Conservation (phyloP, 495 filamentous ascomycete species). For the Hyphodiscus hymeniophilus region DNA sequence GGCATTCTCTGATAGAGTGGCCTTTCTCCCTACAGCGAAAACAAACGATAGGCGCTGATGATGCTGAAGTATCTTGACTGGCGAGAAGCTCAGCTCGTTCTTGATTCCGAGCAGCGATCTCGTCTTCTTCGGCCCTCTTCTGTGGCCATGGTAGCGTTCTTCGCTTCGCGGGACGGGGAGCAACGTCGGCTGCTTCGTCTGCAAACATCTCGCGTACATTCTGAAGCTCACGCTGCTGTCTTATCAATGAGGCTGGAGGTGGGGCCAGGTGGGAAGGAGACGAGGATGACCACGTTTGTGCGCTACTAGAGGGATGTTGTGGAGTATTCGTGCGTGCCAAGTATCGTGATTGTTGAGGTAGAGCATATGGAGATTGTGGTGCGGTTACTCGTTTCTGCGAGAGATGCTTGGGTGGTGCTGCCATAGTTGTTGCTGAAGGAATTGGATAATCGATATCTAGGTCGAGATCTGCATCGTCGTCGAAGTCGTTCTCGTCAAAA, state of each 20-base stretch:
- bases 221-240: not conserved
- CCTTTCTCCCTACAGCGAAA: slow-evolving; percentile 11
- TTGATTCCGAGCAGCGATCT: slow-evolving; percentile 8
- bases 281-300: slow-evolving; percentile 20
- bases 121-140: slow-evolving; percentile 15
- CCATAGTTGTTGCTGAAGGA: slow-evolving; percentile 29
- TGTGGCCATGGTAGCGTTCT: slow-evolving; percentile 19
- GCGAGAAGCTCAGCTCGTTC: slow-evolving; percentile 2
- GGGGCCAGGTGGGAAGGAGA: slow-evolving; percentile 16
- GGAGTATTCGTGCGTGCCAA: not conserved
- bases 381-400: slow-evolving; percentile 12
- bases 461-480: slow-evolving; percentile 58
- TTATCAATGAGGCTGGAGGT: slow-evolving; percentile 11
- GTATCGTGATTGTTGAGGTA: slow-evolving; percentile 27
- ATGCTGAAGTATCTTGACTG: not conserved
- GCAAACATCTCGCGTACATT: not conserved
- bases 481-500: slow-evolving; percentile 59
- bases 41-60: slow-evolving; percentile 6
- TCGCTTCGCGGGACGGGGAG: slow-evolving; percentile 16
- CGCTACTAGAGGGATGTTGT: slow-evolving; percentile 16
- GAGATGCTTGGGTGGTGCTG: slow-evolving; percentile 22
- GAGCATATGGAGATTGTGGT: slow-evolving; percentile 6
- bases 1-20: slow-evolving; percentile 9
- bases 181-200: slow-evolving; percentile 1
- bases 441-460: slow-evolving; percentile 47